Evolutionary conservation across 1,284 basidiomycete species (phyloP), one percentile per base, ranked within the genome.

Genomic region (Tranzscheliella williamsii): DNA sequence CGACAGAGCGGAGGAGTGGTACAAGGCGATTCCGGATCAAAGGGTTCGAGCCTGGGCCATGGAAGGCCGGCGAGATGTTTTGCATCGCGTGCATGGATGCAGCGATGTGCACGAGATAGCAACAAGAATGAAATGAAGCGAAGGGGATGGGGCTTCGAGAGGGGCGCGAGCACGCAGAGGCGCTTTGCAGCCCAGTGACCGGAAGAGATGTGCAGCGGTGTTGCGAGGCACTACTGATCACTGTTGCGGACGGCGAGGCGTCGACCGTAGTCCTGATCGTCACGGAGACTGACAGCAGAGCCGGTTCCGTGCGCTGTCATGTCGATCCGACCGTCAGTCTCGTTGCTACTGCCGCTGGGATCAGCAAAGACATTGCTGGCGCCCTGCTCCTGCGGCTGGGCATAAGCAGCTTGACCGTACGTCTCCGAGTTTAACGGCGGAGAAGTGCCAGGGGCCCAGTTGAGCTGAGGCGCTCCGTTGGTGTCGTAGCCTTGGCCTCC

Each of bases 241-340:
- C 39, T 55, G 21, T 68, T 68, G 12, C 53, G 51, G 29, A 69
- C 66, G 11, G 63, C 53, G 17, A 71, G 37, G 17, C 56, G 60
- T 24, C 68, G 51, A 16, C 56, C 57, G 42, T 71, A 71, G 21
- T 71, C 68, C 45, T 70, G 67, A 38, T 67, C 68, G 42, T 71
- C 68, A 3, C 58, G 23, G 16, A 71, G 47, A 32, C 52, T 57
- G 34, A 51, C 45, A 4, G 64, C 30, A 17, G 47, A 52, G 5
- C 63, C 67, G 13, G 44, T 45, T 7, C 54, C 53, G 31, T 63
- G 55, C 18, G 53, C 49, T 3, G 45, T 45, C 54, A 56, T 55
- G 24, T 70, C 63, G 33, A 70, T 60, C 17, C 67, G 40, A 2
- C 51, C 55, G 39, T 70, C 67, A 7, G 58, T 58, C 44, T 58